Conservation (phyloP, 345 rosid genomes). For the Eutrema heterophyllum region DNA sequence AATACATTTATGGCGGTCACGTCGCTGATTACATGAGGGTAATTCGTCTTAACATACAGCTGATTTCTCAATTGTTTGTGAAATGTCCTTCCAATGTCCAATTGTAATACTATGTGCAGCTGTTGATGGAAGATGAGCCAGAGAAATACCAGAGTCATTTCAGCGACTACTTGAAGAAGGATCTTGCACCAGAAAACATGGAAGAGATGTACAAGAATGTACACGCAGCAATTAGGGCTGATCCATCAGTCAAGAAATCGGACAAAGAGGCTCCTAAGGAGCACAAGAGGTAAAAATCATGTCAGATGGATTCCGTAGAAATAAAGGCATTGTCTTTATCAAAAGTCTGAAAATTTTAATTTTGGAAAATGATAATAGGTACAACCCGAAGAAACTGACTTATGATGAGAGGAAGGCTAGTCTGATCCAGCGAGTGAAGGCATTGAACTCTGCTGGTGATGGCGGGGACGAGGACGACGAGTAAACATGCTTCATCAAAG, state of each 20-base stretch:
- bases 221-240: slow-evolving; percentile 18
- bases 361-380: background rate
- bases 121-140: slow-evolving; percentile 37
- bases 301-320: background rate
- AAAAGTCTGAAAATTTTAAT: background rate
- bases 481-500: background rate
- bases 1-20: slow-evolving; percentile 77
- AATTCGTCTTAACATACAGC: background rate
- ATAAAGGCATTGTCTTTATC: background rate
- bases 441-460: slow-evolving; percentile 13
- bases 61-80: background rate
- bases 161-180: slow-evolving; percentile 14
- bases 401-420: slow-evolving; percentile 23
- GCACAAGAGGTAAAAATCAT: slow-evolving; percentile 17
- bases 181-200: slow-evolving; percentile 9
- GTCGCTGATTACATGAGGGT: slow-evolving; percentile 70
- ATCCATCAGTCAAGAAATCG: slow-evolving; percentile 15
- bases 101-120: background rate
- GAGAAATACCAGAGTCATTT: slow-evolving; percentile 21
- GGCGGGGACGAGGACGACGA: slow-evolving; percentile 13
- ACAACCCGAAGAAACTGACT: slow-evolving; percentile 23
- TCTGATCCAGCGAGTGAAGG: slow-evolving; percentile 23
- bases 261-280: slow-evolving; percentile 13
- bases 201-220: slow-evolving; percentile 24
- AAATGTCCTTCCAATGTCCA: background rate